Evolutionary conservation across 2,329 filamentous ascomycete species (phyloP).

Genomic region (Diaporthe helianthi): DNA sequence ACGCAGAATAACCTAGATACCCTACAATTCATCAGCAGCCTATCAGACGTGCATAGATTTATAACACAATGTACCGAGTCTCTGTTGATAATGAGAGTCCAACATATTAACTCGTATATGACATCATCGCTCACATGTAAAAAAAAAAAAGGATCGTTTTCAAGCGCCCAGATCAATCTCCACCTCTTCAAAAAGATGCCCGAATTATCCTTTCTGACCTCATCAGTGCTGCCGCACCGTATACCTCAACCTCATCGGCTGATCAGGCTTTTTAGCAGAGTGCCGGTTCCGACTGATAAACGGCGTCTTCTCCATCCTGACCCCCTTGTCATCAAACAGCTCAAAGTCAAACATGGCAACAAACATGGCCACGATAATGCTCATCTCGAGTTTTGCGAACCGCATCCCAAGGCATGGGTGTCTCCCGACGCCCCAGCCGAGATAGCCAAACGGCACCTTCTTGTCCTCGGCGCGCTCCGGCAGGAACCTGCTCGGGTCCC

Average conservation of each 20-base stretch:
- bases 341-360: slow-evolving; percentile 56
- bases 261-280: slow-evolving; percentile 48
- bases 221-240: slow-evolving; percentile 34
- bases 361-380: slow-evolving; percentile 57
- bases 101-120: background rate
- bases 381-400: slow-evolving; percentile 62
- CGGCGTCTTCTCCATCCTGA: slow-evolving; percentile 42
- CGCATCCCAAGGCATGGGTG: slow-evolving; percentile 45
- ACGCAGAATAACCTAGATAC: slow-evolving; percentile 22
- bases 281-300: slow-evolving; percentile 46
- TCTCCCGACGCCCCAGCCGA: slow-evolving; percentile 47
- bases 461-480: slow-evolving; percentile 55
- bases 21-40: slow-evolving; percentile 3
- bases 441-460: slow-evolving; percentile 40
- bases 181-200: background rate
- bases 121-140: background rate
- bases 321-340: slow-evolving; percentile 50
- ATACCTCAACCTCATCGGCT: slow-evolving; percentile 47
- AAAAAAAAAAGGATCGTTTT: no score
- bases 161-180: background rate
- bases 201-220: no score
- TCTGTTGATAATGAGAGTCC: no score
- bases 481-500: slow-evolving; percentile 58
- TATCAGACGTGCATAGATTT: background rate
- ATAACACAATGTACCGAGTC: no score